Conservation (phyloP, 129 eudicot genomes). For the Oenanthe sinensis region DNA sequence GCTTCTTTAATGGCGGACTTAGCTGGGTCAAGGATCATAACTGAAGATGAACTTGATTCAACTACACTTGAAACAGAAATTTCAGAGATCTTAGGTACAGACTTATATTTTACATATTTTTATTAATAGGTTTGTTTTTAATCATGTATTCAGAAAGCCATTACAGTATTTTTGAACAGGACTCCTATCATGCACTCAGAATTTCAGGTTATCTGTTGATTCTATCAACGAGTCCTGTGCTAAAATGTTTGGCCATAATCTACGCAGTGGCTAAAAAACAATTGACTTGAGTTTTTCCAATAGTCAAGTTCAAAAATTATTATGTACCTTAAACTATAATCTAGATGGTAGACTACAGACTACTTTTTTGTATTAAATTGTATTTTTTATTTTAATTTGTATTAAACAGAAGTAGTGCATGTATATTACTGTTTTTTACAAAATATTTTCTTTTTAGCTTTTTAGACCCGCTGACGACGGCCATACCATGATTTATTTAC, state of each 20-base stretch:
- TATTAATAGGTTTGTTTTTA: neutral
- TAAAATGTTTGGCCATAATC: neutral
- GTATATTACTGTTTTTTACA: no score
- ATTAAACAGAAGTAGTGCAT: no score
- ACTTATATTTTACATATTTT: neutral
- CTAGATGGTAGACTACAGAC: neutral
- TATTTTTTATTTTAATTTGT: no score
- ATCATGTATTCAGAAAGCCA: neutral
- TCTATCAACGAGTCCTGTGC: neutral
- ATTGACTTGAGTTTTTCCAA: neutral
- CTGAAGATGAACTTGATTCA: conserved; percentile 50
- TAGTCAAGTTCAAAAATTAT: neutral
- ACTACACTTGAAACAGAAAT: conserved; percentile 31
- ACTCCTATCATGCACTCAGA: neutral
- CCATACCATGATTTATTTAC: no score
- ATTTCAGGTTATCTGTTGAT: neutral
- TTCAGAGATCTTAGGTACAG: conserved; percentile 36
- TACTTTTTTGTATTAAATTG: neutral
- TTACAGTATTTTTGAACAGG: neutral
- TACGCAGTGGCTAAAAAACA: neutral
- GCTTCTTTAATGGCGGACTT: conserved; percentile 45
- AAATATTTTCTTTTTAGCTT: no score
- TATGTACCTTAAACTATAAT: neutral
- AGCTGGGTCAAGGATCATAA: conserved; percentile 40
- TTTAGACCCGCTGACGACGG: no score